Evolutionary conservation across 164 flowering plant genomes (phyloP), one percentile per base, ranked within the genome.

Genomic region (Chimonanthus praecox): DNA sequence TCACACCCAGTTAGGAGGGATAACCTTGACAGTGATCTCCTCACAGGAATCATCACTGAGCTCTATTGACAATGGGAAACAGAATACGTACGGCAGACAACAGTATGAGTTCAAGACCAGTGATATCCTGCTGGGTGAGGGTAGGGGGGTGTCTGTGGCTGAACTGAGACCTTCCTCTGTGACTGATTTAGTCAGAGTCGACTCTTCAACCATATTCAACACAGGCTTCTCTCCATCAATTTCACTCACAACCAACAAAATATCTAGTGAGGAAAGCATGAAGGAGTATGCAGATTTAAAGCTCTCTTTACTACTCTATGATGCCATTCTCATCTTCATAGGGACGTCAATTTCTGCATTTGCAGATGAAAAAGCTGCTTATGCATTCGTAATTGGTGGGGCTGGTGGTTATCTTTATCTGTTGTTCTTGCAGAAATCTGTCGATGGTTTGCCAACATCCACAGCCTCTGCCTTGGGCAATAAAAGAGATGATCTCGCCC

Each of bases 221-320:
- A 62, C 64, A 58, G 76, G 63, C 64, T 9, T 70, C 48, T 67
- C 78, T 2, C 75, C 70, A 58, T 68, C 85, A 44, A 69, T 73
- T n/a, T 75, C 80, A 18, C 61, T 50, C 10, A 6, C 48, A 21
- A 68, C 20, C 48, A 70, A 49, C 6, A 70, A 15, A 20, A 72
- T 78, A 49, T 83, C 88, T 50, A 85, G 81, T 46, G 90, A 92
- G 75, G 89, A 88, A 76, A 87, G 90, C 87, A 88, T 94, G 98
- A 84, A 64, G 75, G 97, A 92, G 68, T 94, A 94, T 74, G 81
- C 83, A 71, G 85, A 92, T 73, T 78, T 94, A 75, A 94, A 94
- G 82, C 50, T 82, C 69, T 92, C 98, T 47, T 78, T 94, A 79
- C 76, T 94, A 62, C 78, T 89, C 4, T 94, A 92, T 50, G 97